Evolutionary conservation across 192 early-diverging fungal genomes (phyloP), one percentile per base, ranked within the genome.

Genomic region (Entomortierella beljakovae): DNA sequence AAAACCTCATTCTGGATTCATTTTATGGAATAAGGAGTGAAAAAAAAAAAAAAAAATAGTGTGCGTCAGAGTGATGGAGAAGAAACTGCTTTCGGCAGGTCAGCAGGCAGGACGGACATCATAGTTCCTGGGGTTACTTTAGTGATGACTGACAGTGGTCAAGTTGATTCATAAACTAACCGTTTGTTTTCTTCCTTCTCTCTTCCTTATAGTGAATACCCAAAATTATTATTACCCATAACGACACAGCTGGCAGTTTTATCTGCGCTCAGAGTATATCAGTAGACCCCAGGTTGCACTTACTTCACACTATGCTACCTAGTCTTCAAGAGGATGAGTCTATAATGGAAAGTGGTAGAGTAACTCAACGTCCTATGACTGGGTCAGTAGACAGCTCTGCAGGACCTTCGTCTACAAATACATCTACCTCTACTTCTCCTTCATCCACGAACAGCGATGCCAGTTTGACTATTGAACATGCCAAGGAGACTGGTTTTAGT

Each of bases 351-450:
- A 64, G 33, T 46, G 75, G 58, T 46, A 61, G 54, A 33, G 53
- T 57, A 28, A 40, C 58, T 55, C 67, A 79, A 38, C 54, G 13
- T 48, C 48, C 46, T 31, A 28, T 51, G 8, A 31, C 59, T 4
- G 57, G 62, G 48, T 79, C 75, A 53, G 61, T 42, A 28, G 75
- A 69, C 52, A 76, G 72, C 54, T 76, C 72, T 22, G 53, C 29
- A 32, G 72, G 52, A 15, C 72, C 72, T 7, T 79, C 75, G 1
- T 69, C 75, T 6, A 54, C 61, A 1, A 53, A 29, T 32, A 70
- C 62, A 4, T 79, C 75, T 9, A 79, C 53, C 50, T 79, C 75
- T 3, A 79, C 75, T 6, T 79, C 75, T 23, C 75, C 75, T 18
- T 70, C 75, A 0, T 79, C 75, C 0, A 70, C 75, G 42, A 70